Percentiles rank a stretch among this genome's conserved stretches.
Evolutionary conservation across 768 basidiomycete species (phyloP).

Genomic region (Amanita rimosa): DNA sequence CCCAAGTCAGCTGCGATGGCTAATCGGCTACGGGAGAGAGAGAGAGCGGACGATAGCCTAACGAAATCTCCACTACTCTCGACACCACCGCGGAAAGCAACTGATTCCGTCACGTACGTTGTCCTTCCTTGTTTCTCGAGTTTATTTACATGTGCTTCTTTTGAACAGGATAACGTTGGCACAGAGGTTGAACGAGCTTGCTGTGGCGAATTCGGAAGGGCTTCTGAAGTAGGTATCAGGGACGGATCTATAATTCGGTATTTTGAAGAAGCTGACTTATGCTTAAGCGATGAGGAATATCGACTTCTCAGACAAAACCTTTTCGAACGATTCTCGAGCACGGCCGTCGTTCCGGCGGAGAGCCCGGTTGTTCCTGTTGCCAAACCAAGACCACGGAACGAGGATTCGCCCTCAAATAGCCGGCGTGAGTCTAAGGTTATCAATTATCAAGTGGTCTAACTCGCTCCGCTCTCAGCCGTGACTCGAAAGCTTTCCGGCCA

Average conservation of each 20-base stretch:
- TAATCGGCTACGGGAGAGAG: constrained; percentile 3
- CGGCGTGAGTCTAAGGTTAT: not conserved
- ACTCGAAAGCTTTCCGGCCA: constrained; percentile 24
- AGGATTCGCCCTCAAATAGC: constrained; percentile 18
- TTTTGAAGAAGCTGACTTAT: constrained; percentile 3
- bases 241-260: not conserved
- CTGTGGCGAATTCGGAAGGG: constrained; percentile 70
- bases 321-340: constrained; percentile 66
- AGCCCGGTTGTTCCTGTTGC: constrained; percentile 47
- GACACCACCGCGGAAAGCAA: constrained; percentile 21
- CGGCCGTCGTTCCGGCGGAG: constrained; percentile 49
- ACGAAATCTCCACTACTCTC: not conserved
- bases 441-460: not conserved
- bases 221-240: constrained; percentile 48
- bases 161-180: constrained; percentile 59
- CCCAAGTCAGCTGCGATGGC: constrained; percentile 3
- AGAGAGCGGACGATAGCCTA: not conserved
- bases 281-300: constrained; percentile 71
- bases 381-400: constrained; percentile 20
- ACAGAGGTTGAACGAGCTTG: constrained; percentile 72
- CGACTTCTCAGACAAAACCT: constrained; percentile 74
- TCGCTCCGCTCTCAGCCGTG: constrained; percentile 13
- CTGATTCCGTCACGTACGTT: constrained; percentile 48
- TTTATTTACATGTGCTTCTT: not conserved
- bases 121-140: constrained; percentile 6